phyloP scores from a whole-genome alignment of 2,329 filamentous ascomycete species.

The Tolypocladium album region DNA sequence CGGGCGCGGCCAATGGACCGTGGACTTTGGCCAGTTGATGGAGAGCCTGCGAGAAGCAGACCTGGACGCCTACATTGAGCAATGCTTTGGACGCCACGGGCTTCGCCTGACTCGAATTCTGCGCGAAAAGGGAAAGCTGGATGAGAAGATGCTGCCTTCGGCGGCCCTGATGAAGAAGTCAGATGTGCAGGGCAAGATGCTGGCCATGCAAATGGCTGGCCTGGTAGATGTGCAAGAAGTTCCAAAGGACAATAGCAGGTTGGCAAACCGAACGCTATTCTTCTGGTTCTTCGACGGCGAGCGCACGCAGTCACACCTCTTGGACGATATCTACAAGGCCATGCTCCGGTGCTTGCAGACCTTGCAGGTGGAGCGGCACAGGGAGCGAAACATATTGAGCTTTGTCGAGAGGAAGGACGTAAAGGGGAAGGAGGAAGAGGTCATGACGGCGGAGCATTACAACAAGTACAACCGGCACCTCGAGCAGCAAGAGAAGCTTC shows the following conservation, averaged over 20 bases:
- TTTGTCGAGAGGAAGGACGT: conserved; percentile 83
- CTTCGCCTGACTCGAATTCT: conserved; percentile 80
- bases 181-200: conserved; percentile 75
- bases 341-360: conserved; percentile 82
- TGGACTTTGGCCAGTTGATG: conserved; percentile 70
- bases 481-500: conserved; percentile 59
- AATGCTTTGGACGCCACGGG: conserved; percentile 65
- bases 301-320: conserved; percentile 55
- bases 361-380: conserved; percentile 62
- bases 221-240: conserved; percentile 91
- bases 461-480: conserved; percentile 48
- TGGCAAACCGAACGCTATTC: conserved; percentile 76
- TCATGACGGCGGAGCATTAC: conserved; percentile 65
- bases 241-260: conserved; percentile 72
- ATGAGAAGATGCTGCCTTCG: conserved; percentile 78
- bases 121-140: conserved; percentile 79
- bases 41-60: conserved; percentile 63
- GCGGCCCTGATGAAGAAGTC: conserved; percentile 75
- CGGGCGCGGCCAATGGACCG: conserved; percentile 65
- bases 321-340: conserved; percentile 79
- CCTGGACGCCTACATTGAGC: conserved; percentile 70
- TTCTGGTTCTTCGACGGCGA: conserved; percentile 85
- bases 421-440: conserved; percentile 70
- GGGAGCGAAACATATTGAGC: conserved; percentile 61
- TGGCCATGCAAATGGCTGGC: conserved; percentile 75